Evolutionary conservation across 352 stramenopile species (phyloP).

Genomic region (Phytophthora boehmeriae): DNA sequence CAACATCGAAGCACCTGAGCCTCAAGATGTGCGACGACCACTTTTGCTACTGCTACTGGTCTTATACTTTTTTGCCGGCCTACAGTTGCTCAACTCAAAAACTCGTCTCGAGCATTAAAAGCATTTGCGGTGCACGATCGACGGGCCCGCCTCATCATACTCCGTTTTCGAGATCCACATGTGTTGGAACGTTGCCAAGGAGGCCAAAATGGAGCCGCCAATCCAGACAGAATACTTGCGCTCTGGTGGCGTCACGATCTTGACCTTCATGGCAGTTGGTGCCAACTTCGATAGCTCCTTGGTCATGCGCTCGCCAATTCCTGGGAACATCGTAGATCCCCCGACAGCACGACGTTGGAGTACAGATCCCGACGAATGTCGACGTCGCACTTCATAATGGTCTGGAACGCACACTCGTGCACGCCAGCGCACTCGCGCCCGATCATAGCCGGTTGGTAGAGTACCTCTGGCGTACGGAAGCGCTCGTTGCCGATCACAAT

Average conservation of each 20-base stretch:
- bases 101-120: conserved; percentile 67
- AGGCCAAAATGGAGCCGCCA: conserved; percentile 96
- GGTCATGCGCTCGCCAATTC: conserved; percentile 93
- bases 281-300: conserved; percentile 93
- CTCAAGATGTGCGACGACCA: conserved; percentile 41
- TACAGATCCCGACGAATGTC: conserved; percentile 95
- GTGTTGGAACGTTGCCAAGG: conserved; percentile 97
- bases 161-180: conserved; percentile 99
- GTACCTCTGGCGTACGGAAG: conserved; percentile 94
- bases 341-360: conserved; percentile 96
- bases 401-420: conserved; percentile 82
- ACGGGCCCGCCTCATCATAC: conserved; percentile 97
- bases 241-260: conserved; percentile 93
- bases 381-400: conserved; percentile 92
- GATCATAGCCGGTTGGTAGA: conserved; percentile 96
- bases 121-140: conserved; percentile 97
- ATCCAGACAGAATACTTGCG: conserved; percentile 98
- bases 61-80: neutral
- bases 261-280: conserved; percentile 95
- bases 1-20: conserved; percentile 25
- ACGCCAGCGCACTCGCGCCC: conserved; percentile 83
- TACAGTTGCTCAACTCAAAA: neutral
- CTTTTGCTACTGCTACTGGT: neutral
- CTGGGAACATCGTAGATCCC: conserved; percentile 97
- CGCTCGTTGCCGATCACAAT: conserved; percentile 97